Evolutionary conservation across 805 yeast species (phyloP), one percentile per base, ranked within the genome.

Genomic region (Kazachstania viticola): DNA sequence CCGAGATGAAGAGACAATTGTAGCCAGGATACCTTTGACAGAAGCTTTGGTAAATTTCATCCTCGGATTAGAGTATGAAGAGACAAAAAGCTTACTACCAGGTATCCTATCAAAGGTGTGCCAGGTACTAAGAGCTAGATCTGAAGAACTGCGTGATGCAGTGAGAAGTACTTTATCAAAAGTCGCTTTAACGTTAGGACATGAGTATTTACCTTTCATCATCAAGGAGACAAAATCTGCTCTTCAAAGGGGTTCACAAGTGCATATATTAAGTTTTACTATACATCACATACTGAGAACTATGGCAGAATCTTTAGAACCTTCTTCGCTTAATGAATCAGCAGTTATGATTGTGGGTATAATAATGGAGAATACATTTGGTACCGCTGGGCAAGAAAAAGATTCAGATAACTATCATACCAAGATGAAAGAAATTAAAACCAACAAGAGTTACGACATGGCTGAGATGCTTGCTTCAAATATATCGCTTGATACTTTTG

Each of bases 281-380:
- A 71, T 83, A 4, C 95, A 91, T 55, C 64, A 75, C 30, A 58
- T 88, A 24, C 56, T 91, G 32, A 69, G 70, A 2, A 65, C 72
- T 7, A 58, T 81, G 41, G 53, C 60, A 5, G 62, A 56, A 4
- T 25, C 23, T 1, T 54, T 82, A 27, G 36, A 48, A 0, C 79
- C 71, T 41, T 93, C 94, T 6, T 94, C 82, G 37, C 59, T 88
- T 27, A 91, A 85, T 52, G 76, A 71, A 11, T 65, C 73, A 9
- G 71, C 78, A 4, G 60, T 60, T 2, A 44, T 78, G 33, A 58
- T 87, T 9, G 75, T 78, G 42, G 75, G 72, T 15, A 63, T 84
- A 12, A 65, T 87, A 15, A 88, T 88, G 95, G 94, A 85, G 48
- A 95, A 88, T 48, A 69, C 75, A 4, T 87, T 91, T 55, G 98